Conservation (phyloP, 106 monocot species). For the Cymbidium sinense region DNA sequence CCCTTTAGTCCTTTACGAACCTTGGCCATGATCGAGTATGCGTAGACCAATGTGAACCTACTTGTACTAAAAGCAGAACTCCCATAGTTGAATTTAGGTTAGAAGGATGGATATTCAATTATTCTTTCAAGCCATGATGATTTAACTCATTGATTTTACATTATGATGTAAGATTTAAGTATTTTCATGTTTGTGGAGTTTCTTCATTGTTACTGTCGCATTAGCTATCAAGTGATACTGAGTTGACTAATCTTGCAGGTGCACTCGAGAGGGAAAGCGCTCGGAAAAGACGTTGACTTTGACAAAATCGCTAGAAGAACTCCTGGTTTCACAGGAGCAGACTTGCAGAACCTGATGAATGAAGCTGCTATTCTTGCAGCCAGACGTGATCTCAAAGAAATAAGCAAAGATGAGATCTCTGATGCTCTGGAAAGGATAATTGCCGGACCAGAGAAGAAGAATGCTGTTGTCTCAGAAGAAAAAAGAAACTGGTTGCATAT, state of each 20-base stretch:
- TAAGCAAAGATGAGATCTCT: constrained; percentile 98
- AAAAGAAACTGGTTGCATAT: constrained; percentile 94
- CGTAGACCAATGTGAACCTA: too few relatives aligned
- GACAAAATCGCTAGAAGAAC: constrained; percentile 96
- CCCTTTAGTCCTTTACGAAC: too few relatives aligned
- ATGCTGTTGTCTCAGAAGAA: constrained; percentile 95
- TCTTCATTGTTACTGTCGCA: neutral
- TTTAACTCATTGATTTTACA: too few relatives aligned
- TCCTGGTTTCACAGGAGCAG: constrained; percentile 97
- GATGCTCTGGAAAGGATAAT: constrained; percentile 97
- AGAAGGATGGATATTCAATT: too few relatives aligned
- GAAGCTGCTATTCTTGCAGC: constrained; percentile 99
- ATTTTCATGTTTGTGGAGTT: neutral
- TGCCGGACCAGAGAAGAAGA: constrained; percentile 99
- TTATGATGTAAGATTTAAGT: neutral
- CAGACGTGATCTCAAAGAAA: constrained; percentile 90
- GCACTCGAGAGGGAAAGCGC: constrained; percentile 93
- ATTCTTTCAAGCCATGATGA: neutral
- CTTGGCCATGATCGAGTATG: too few relatives aligned
- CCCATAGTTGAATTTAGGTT: neutral
- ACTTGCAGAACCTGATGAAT: constrained; percentile 98
- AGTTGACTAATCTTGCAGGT: constrained; percentile 35
- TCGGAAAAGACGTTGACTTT: constrained; percentile 97
- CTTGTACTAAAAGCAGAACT: too few relatives aligned
- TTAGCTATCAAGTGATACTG: neutral